phyloP scores from a whole-genome alignment of 768 basidiomycete genomes.

The Naganishia friedmannii region DNA sequence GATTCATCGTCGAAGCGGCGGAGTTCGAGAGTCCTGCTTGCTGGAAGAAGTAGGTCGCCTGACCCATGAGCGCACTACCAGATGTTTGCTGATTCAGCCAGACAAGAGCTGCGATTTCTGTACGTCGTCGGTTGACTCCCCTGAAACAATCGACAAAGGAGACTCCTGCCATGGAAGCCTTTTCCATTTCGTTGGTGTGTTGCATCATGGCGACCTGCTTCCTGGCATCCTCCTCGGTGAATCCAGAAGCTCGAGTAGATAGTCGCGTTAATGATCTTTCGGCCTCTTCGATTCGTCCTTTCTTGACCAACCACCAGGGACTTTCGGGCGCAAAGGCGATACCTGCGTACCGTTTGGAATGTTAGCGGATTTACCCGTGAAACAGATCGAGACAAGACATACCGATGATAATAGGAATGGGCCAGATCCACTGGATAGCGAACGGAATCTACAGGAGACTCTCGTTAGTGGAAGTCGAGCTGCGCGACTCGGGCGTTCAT shows the following conservation, averaged over 20 bases:
- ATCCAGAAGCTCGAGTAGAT: conserved; percentile 19
- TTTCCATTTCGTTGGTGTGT: conserved; percentile 43
- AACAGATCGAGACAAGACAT: background rate
- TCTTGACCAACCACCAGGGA: conserved; percentile 50
- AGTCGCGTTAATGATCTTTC: conserved; percentile 31
- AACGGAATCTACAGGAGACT: conserved; percentile 33
- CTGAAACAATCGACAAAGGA: conserved; percentile 38
- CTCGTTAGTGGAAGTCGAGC: background rate
- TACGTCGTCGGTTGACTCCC: conserved; percentile 40
- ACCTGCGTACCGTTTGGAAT: conserved; percentile 32
- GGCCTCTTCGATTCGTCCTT: conserved; percentile 40
- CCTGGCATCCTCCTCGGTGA: conserved; percentile 34
- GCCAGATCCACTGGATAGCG: conserved; percentile 51
- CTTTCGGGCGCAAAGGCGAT: conserved; percentile 34
- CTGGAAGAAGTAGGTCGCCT: conserved; percentile 27
- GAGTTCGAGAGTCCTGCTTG: conserved; percentile 16
- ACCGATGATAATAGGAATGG: conserved; percentile 46
- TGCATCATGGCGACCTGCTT: conserved; percentile 38
- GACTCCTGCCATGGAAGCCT: conserved; percentile 31
- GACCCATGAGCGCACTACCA: conserved; percentile 25
- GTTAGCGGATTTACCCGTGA: conserved; percentile 32
- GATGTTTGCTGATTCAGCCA: conserved; percentile 22
- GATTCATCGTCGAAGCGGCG: conserved; percentile 36
- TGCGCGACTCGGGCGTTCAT: no score
- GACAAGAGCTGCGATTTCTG: conserved; percentile 39